Evolutionary conservation across 2,329 filamentous ascomycete genomes (phyloP).

Genomic region (Lithohypha guttulata): DNA sequence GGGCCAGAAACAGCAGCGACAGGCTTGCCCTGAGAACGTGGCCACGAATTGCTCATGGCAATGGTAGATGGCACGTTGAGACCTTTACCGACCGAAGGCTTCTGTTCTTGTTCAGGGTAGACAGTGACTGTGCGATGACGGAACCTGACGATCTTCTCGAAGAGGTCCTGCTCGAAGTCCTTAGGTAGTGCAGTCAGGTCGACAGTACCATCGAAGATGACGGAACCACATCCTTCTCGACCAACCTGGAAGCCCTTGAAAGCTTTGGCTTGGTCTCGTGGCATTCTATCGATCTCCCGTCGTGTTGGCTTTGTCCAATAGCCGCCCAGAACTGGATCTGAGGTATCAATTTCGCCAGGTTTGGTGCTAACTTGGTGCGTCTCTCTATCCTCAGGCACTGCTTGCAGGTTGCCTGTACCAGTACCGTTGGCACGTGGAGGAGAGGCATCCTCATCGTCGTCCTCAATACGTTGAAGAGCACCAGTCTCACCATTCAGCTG

Average conservation of each 20-base stretch:
- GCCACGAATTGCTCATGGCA: constrained; percentile 86
- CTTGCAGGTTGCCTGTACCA: constrained; percentile 59
- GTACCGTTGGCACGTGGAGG: constrained; percentile 34
- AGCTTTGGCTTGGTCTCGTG: constrained; percentile 63
- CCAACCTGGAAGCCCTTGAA: constrained; percentile 71
- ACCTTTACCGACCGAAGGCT: constrained; percentile 74
- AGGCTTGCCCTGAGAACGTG: constrained; percentile 54
- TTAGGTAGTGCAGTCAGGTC: constrained; percentile 71
- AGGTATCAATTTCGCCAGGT: constrained; percentile 16
- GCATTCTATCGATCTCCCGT: constrained; percentile 68
- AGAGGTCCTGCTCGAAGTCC: constrained; percentile 74
- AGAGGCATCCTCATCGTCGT: constrained; percentile 26
- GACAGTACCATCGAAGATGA: constrained; percentile 70
- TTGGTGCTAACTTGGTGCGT: constrained; percentile 36
- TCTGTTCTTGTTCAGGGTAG: constrained; percentile 63
- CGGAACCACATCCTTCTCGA: constrained; percentile 66
- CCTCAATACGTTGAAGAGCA: constrained; percentile 45
- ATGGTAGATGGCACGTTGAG: constrained; percentile 86
- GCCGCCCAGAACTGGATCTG: constrained; percentile 52
- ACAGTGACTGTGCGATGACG: constrained; percentile 74
- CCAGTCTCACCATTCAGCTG: constrained; percentile 32
- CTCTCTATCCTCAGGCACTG: constrained; percentile 55
- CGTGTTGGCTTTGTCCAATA: constrained; percentile 80
- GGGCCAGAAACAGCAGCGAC: constrained; percentile 50
- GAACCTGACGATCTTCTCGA: constrained; percentile 64